Percentiles rank a stretch among this genome's conserved stretches.
These are phyloP conservation scores for Brettanomyces custersianus DNA, from an alignment of 805 yeast species.

Conservation along the genomic window DNA sequence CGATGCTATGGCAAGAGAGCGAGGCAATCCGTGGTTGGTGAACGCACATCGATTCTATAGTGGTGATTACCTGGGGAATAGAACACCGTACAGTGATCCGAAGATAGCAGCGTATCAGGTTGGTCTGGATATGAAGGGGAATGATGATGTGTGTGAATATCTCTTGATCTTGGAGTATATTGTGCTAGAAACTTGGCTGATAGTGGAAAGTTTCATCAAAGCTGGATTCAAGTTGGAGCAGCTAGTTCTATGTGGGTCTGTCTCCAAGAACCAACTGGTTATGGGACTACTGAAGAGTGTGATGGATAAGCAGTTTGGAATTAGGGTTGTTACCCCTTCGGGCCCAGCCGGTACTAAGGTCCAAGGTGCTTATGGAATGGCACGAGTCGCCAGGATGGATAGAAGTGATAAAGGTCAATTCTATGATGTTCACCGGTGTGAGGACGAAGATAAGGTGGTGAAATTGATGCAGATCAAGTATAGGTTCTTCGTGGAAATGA, in stretches of 20 bases:
- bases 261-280: slow-evolving; percentile 37
- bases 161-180: slow-evolving; percentile 40
- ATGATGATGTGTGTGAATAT: slow-evolving; percentile 34
- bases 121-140: slow-evolving; percentile 34
- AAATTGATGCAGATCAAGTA: slow-evolving; percentile 9
- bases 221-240: slow-evolving; percentile 19
- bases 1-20: slow-evolving; percentile 1
- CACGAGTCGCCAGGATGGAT: slow-evolving; percentile 4
- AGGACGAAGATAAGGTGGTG: slow-evolving; percentile 1
- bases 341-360: slow-evolving; percentile 7
- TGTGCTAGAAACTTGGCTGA: slow-evolving; percentile 39
- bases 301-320: slow-evolving; percentile 6
- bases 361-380: slow-evolving; percentile 9
- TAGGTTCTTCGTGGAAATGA: slow-evolving; percentile 7
- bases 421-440: background rate
- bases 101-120: slow-evolving; percentile 39
- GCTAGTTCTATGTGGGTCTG: slow-evolving; percentile 44
- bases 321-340: background rate
- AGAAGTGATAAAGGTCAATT: background rate
- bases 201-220: slow-evolving; percentile 24
- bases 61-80: slow-evolving; percentile 51
- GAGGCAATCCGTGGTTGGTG: slow-evolving; percentile 8
- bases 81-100: slow-evolving; percentile 47
- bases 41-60: slow-evolving; percentile 31
- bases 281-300: slow-evolving; percentile 24